phyloP scores from a whole-genome alignment of 164 flowering plant species.

The Houttuynia cordata region DNA sequence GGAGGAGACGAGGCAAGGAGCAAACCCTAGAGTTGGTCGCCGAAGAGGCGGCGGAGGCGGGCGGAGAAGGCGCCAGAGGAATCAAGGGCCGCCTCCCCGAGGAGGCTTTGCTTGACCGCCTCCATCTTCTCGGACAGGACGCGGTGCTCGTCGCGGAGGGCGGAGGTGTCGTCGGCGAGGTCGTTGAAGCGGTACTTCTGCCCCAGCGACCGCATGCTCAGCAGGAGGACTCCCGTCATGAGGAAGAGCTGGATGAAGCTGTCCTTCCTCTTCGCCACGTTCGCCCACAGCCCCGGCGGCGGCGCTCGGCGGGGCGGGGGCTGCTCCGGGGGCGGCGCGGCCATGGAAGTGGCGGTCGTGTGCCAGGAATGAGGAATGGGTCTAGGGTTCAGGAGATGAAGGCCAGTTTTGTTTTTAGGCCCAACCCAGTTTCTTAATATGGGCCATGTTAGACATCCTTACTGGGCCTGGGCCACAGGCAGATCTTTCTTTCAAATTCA shows the following conservation, averaged over 20 bases:
- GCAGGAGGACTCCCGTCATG: conserved; percentile 63
- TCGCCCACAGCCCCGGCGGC: background rate
- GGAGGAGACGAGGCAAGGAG: too few relatives aligned
- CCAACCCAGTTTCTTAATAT: too few relatives aligned
- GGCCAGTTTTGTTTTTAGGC: too few relatives aligned
- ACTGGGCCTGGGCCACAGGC: too few relatives aligned
- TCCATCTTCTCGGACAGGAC: conserved; percentile 45
- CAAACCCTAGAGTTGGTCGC: too few relatives aligned
- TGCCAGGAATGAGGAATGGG: too few relatives aligned
- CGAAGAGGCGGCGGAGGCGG: conserved; percentile 58
- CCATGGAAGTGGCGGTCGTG: too few relatives aligned
- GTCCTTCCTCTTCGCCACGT: conserved; percentile 26
- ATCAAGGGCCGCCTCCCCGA: conserved; percentile 63
- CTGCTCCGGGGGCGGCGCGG: too few relatives aligned
- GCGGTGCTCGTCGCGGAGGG: conserved; percentile 51
- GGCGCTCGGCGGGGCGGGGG: background rate
- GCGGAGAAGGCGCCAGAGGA: conserved; percentile 61
- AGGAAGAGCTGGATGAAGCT: conserved; percentile 65
- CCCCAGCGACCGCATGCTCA: conserved; percentile 65
- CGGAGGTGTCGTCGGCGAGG: conserved; percentile 50
- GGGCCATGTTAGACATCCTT: too few relatives aligned
- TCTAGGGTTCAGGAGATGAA: too few relatives aligned
- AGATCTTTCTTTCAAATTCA: too few relatives aligned
- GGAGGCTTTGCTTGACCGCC: conserved; percentile 48
- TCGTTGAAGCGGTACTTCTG: conserved; percentile 71